phyloP scores from a whole-genome alignment of 257 asterid species.

The Jacaranda copaia region DNA sequence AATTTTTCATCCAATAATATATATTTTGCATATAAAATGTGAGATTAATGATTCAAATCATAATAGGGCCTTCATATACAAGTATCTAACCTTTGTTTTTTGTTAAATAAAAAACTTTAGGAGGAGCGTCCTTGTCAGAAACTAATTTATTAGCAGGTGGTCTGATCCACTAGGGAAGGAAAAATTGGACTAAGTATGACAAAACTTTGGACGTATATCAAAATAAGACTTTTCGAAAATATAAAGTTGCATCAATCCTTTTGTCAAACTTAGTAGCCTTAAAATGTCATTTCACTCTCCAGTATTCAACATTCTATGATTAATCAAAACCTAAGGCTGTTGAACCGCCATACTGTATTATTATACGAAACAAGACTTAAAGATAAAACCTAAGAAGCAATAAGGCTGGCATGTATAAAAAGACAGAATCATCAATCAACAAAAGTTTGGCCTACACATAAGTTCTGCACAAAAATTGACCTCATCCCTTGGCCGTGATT shows the following conservation, averaged over 20 bases:
- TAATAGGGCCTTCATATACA: too few species aligned
- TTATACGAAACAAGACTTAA: not conserved
- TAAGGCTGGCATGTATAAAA: not conserved
- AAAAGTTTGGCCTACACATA: conserved; percentile 24
- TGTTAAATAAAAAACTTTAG: not conserved
- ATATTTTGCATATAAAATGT: too few species aligned
- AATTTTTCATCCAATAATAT: too few species aligned
- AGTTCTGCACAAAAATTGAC: conserved; percentile 4
- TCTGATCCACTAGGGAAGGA: not conserved
- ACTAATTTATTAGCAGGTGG: too few species aligned
- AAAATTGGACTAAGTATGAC: not conserved
- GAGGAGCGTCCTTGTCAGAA: not conserved
- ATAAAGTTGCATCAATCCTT: not conserved
- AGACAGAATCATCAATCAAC: not conserved
- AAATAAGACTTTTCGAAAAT: not conserved
- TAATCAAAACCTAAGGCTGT: not conserved
- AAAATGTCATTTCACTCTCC: not conserved
- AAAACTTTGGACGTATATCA: not conserved
- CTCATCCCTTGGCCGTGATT: not conserved
- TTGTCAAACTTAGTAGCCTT: not conserved
- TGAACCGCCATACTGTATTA: not conserved
- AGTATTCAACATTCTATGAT: not conserved
- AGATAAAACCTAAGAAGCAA: not conserved
- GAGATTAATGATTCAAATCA: too few species aligned
- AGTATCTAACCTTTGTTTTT: too few species aligned